Evolutionary conservation across 2,329 filamentous ascomycete genomes (phyloP), one percentile per base, ranked within the genome.

Genomic region (Trichoderma sp.): DNA sequence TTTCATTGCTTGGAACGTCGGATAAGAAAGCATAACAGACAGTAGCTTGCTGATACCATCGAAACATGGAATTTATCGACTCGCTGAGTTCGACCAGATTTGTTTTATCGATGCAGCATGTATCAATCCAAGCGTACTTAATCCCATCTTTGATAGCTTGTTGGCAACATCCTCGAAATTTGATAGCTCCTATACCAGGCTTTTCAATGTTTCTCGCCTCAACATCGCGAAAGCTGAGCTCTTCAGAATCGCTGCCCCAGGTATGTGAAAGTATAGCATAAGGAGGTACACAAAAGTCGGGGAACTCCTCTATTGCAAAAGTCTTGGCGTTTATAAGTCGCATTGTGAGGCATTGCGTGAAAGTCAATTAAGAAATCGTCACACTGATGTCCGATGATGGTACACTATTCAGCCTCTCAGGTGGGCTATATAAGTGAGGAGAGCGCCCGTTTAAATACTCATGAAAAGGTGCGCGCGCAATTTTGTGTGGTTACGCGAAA

Each of bases 251-350:
- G 5, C 43, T 11, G 26, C 72, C 73, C 77, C 77, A 78, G 0
- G 75, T 77, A 58, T 78, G 76, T 0, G 76, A 78, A 8, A 78
- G 75, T 32, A 78, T 77, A 52, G 74, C 76, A n/a, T 77, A 78
- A 1, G 69, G 66, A 1, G 75, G 76, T 0, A 32, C 49, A 28
- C 59, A 13, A 11, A 4, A 54, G n/a, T 71, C 72, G 18, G 65
- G 26, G 21, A 76, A 72, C 11, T 71, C 69, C 49, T 73, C 70
- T 13, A 76, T 67, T 16, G 58, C 54, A n/a, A 71, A 13, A 0
- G 74, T 72, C 1, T 60, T 64, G 5, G 71, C 70, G 21, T 76
- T 73, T 21, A 76, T 64, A 5, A 76, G 69, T 34, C 75, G 72
- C 75, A 76, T 76, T 26, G 26, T 26, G n/a, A n/a, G n/a, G n/a